Evolutionary conservation across 1,284 basidiomycete genomes (phyloP).

Genomic region (Ustilago tritici): DNA sequence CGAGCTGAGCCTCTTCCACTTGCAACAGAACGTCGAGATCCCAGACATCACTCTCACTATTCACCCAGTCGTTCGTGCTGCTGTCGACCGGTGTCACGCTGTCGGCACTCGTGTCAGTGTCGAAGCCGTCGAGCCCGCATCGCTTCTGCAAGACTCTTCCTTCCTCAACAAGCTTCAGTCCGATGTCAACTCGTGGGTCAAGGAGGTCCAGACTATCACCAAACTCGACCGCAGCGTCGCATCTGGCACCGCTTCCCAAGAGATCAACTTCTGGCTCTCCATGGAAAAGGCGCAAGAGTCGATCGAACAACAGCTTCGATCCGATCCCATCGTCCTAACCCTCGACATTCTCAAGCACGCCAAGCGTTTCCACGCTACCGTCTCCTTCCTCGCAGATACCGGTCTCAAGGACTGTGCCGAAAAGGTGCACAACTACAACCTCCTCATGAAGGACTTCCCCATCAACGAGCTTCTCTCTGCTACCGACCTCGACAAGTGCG

Average conservation of each 20-base stretch:
- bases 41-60: conserved; percentile 94
- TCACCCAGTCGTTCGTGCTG: conserved; percentile 87
- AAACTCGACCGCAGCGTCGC: conserved; percentile 90
- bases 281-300: conserved; percentile 92
- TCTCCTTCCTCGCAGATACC: conserved; percentile 97
- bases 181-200: conserved; percentile 98
- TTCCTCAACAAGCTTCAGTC: conserved; percentile 94
- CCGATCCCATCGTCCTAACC: conserved; percentile 89
- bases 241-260: conserved; percentile 94
- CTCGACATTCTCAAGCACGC: conserved; percentile 95
- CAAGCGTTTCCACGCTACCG: conserved; percentile 95
- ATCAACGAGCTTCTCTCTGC: conserved; percentile 95
- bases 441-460: conserved; percentile 98
- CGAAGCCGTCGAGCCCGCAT: conserved; percentile 78
- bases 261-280: conserved; percentile 98
- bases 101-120: conserved; percentile 78
- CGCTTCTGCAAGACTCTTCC: conserved; percentile 83
- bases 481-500: conserved; percentile 93
- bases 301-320: conserved; percentile 89
- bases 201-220: conserved; percentile 95
- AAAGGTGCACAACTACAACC: conserved; percentile 78
- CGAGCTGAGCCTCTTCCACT: conserved; percentile 92
- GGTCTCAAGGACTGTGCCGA: conserved; percentile 79
- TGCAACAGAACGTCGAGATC: conserved; percentile 99
- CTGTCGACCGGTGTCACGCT: conserved; percentile 75